phyloP scores from a whole-genome alignment of 352 stramenopile genomes.

The Globisporangium okanoganense region DNA sequence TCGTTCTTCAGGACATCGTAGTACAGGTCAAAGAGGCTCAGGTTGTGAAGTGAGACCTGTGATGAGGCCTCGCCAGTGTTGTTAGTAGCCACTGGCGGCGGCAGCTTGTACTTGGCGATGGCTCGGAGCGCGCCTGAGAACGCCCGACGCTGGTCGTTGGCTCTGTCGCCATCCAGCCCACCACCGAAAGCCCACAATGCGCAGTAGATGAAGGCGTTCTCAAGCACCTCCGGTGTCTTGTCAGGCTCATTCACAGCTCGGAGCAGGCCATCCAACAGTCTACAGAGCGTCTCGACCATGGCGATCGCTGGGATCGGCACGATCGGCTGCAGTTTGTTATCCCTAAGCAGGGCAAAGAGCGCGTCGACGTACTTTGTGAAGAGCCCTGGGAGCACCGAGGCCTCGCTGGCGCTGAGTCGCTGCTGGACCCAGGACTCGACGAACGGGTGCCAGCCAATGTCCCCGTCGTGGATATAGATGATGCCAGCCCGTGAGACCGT shows the following conservation, averaged over 20 bases:
- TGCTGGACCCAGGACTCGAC: conserved; percentile 92
- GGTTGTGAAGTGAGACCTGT: background rate
- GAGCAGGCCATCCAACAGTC: conserved; percentile 92
- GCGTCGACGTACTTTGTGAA: conserved; percentile 94
- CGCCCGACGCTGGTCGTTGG: conserved; percentile 45
- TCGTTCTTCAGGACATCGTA: conserved; percentile 75
- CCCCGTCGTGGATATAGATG: conserved; percentile 93
- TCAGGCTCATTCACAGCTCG: conserved; percentile 67
- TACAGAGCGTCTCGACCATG: conserved; percentile 89
- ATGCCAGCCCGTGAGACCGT: conserved; percentile 97
- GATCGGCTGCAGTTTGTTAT: conserved; percentile 56
- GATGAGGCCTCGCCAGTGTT: background rate
- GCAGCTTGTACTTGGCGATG: conserved; percentile 76
- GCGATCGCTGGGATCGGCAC: conserved; percentile 53
- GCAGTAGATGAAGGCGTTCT: conserved; percentile 95
- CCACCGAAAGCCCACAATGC: conserved; percentile 96
- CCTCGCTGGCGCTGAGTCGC: conserved; percentile 79
- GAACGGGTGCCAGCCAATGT: conserved; percentile 92
- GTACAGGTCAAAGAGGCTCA: conserved; percentile 76
- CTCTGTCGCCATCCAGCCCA: conserved; percentile 86
- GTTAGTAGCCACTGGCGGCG: background rate
- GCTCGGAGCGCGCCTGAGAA: conserved; percentile 61
- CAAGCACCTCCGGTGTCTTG: conserved; percentile 84
- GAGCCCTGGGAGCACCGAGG: conserved; percentile 75
- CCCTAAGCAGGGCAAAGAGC: conserved; percentile 66